Percentiles rank a stretch among this genome's conserved stretches.
phyloP scores from a whole-genome alignment of 805 yeast genomes.

The Lachancea lanzarotensis region DNA sequence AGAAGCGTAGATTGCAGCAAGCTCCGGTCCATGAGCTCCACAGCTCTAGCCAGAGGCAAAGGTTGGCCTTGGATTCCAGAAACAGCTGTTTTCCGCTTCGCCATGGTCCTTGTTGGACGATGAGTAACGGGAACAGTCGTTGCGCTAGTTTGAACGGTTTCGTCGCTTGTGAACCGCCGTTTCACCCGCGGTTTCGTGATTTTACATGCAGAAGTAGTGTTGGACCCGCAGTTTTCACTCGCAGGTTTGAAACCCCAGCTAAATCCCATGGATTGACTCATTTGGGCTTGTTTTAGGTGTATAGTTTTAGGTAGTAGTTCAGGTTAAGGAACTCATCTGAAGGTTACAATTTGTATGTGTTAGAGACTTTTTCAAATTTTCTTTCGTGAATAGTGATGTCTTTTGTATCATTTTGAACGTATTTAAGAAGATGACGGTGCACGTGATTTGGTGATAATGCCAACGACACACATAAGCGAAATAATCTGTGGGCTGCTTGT shows the following conservation, averaged over 20 bases:
- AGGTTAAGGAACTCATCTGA: too few species aligned
- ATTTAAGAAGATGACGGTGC: too few species aligned
- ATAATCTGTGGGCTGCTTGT: too few species aligned
- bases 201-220: conserved; percentile 3
- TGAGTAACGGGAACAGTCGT: neutral
- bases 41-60: conserved; percentile 28
- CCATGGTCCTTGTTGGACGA: conserved; percentile 1
- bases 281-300: neutral
- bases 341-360: neutral
- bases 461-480: too few species aligned
- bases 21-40: conserved; percentile 29
- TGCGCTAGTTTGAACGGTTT: conserved; percentile 2
- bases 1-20: conserved; percentile 21
- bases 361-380: neutral
- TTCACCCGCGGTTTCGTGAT: conserved; percentile 12
- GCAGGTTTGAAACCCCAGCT: conserved; percentile 17
- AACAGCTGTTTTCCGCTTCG: conserved; percentile 5
- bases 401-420: too few species aligned
- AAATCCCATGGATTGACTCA: conserved; percentile 15
- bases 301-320: neutral
- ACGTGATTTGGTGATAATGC: too few species aligned
- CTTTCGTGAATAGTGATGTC: neutral
- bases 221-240: neutral
- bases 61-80: conserved; percentile 25
- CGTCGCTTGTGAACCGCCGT: conserved; percentile 11